Evolutionary conservation across 1,139 yeast genomes (phyloP).

Genomic region (Yamadazyma trypodendri): DNA sequence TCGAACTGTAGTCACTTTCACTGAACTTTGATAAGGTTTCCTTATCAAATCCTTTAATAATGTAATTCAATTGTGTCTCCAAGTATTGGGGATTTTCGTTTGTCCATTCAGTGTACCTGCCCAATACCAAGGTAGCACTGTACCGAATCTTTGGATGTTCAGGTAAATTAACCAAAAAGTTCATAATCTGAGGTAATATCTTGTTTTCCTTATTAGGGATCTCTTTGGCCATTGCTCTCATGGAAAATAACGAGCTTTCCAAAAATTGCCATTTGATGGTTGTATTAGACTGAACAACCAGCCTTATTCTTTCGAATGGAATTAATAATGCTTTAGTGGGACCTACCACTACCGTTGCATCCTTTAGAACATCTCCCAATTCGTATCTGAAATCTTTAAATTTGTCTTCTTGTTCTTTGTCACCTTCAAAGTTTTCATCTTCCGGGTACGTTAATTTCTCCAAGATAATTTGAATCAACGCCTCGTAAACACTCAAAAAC

Average conservation of each 20-base stretch:
- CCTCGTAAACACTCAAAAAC: slow-evolving; percentile 59
- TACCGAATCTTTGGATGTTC: slow-evolving; percentile 86
- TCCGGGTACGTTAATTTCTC: slow-evolving; percentile 76
- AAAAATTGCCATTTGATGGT: slow-evolving; percentile 71
- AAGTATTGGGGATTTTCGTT: slow-evolving; percentile 77
- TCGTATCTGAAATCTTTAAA: slow-evolving; percentile 93
- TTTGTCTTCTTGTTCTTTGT: slow-evolving; percentile 84
- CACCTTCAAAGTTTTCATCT: slow-evolving; percentile 51
- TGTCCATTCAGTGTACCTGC: slow-evolving; percentile 96
- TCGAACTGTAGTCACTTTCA: slow-evolving; percentile 39
- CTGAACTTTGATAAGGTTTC: slow-evolving; percentile 9
- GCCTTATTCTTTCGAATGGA: slow-evolving; percentile 56
- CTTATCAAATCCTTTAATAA: slow-evolving; percentile 65
- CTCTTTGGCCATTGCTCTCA: slow-evolving; percentile 95
- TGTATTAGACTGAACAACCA: slow-evolving; percentile 30
- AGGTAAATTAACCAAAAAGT: slow-evolving; percentile 65
- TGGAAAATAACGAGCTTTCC: slow-evolving; percentile 86
- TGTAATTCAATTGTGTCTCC: slow-evolving; percentile 81
- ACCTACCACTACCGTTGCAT: slow-evolving; percentile 90
- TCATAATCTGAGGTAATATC: slow-evolving; percentile 79
- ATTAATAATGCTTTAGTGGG: slow-evolving; percentile 63
- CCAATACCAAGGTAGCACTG: slow-evolving; percentile 89
- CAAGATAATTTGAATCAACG: slow-evolving; percentile 67
- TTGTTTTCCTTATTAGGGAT: slow-evolving; percentile 67
- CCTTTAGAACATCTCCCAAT: slow-evolving; percentile 94